Evolutionary conservation across 805 yeast species (phyloP).

Genomic region (Sugiyamaella lignohabitans): DNA sequence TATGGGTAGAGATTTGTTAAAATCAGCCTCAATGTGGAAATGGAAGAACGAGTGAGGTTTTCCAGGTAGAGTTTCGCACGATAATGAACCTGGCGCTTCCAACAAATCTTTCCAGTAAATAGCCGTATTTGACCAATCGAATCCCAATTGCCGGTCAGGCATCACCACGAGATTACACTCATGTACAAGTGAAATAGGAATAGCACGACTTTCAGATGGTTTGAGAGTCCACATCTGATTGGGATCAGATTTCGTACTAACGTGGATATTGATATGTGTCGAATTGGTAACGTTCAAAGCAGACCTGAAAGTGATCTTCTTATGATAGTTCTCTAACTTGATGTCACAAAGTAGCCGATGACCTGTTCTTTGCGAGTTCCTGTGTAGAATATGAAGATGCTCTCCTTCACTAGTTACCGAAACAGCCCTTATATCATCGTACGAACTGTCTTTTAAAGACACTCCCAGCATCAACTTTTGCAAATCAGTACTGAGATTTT

Average conservation of each 20-base stretch:
- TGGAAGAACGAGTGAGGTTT: constrained; percentile 41
- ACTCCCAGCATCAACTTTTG: constrained; percentile 58
- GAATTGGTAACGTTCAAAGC: constrained; percentile 64
- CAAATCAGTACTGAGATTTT: constrained; percentile 61
- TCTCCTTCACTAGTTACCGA: constrained; percentile 82
- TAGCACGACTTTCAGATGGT: constrained; percentile 53
- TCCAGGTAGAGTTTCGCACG: constrained; percentile 45
- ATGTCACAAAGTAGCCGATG: constrained; percentile 71
- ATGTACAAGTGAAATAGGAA: constrained; percentile 70
- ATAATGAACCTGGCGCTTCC: constrained; percentile 45
- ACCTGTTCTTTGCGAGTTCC: constrained; percentile 57
- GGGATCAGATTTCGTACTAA: constrained; percentile 33
- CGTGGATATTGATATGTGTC: constrained; percentile 50
- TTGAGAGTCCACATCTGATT: constrained; percentile 38
- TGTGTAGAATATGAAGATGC: constrained; percentile 58
- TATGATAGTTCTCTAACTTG: constrained; percentile 64
- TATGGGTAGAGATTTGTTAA: constrained; percentile 60
- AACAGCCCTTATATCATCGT: constrained; percentile 47
- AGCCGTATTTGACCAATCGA: constrained; percentile 60
- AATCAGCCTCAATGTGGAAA: constrained; percentile 67
- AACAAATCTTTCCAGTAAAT: constrained; percentile 61
- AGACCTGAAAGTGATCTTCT: constrained; percentile 70
- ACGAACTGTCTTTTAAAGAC: constrained; percentile 46
- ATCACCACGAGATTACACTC: constrained; percentile 49
- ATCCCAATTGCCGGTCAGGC: constrained; percentile 53